Percentiles rank a stretch among this genome's conserved stretches.
Conservation (phyloP, 2,329 filamentous ascomycete species). For the Diaporthe aspalathi region DNA sequence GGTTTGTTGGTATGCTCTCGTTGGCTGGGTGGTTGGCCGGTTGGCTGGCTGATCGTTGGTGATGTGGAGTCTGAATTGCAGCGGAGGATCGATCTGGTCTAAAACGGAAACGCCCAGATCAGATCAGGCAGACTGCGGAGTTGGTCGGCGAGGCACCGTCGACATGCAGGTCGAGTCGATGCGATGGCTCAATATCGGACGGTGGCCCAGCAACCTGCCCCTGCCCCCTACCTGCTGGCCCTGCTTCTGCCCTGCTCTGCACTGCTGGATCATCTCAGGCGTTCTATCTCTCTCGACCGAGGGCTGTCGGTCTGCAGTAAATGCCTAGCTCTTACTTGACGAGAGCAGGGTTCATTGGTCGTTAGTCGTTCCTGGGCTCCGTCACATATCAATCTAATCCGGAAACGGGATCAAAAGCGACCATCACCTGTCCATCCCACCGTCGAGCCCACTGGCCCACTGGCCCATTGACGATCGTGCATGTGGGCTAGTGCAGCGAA, state of each 20-base stretch:
- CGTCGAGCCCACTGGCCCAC: not conserved
- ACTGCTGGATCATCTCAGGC: not conserved
- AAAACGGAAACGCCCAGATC: conserved; percentile 3
- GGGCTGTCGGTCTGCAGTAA: not conserved
- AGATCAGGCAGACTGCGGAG: not conserved
- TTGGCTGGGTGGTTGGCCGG: not conserved
- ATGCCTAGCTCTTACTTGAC: not conserved
- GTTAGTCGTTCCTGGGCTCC: not conserved
- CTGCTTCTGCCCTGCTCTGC: not conserved
- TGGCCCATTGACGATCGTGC: not conserved
- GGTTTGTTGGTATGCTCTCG: not conserved
- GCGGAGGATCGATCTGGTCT: conserved; percentile 20
- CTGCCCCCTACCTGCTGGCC: not conserved
- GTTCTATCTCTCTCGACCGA: not conserved
- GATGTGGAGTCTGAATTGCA: conserved; percentile 17
- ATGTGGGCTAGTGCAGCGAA: not conserved
- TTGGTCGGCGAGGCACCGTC: conserved; percentile 9
- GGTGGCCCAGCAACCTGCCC: not conserved
- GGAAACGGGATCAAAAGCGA: conserved; percentile 7
- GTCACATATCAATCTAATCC: not conserved
- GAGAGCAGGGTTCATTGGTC: not conserved
- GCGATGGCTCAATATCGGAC: not conserved
- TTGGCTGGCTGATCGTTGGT: not conserved
- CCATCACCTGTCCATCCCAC: not conserved
- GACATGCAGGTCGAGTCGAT: not conserved